Conservation (phyloP, 2,329 filamentous ascomycete genomes). For the Apiospora marii region DNA sequence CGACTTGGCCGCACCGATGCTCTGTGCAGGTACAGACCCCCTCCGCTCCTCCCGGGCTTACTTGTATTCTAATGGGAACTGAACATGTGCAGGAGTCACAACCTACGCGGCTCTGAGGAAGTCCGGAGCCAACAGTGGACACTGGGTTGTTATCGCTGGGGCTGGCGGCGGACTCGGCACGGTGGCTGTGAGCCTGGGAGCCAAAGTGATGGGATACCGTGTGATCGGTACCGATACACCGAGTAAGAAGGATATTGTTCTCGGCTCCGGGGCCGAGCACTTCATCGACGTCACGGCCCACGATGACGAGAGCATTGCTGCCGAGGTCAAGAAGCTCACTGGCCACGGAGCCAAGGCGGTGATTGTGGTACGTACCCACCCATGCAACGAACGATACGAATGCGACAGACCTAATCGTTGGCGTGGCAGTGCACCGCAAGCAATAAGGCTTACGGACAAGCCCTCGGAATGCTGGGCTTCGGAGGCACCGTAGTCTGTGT, state of each 20-base stretch:
- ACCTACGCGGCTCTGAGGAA: conserved; percentile 72
- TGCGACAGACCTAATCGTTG: neutral
- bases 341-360: conserved; percentile 68
- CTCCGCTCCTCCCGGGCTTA: neutral
- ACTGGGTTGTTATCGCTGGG: conserved; percentile 67
- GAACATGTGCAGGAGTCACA: conserved; percentile 52
- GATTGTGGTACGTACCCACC: neutral
- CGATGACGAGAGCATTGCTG: conserved; percentile 56
- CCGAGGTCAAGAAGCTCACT: conserved; percentile 64
- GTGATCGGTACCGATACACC: conserved; percentile 72
- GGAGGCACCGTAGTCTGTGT: conserved; percentile 60
- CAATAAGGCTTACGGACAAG: conserved; percentile 59
- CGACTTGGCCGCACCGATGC: conserved; percentile 69
- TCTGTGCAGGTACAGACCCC: conserved; percentile 50
- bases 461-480: conserved; percentile 54
- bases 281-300: conserved; percentile 66
- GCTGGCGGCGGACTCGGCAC: conserved; percentile 72
- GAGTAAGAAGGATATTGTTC: conserved; percentile 65
- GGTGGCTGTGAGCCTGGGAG: conserved; percentile 42
- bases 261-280: conserved; percentile 68
- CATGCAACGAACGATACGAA: neutral
- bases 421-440: conserved; percentile 60
- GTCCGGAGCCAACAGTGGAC: conserved; percentile 63
- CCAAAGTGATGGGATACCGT: conserved; percentile 64
- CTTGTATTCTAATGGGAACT: conserved; percentile 55